phyloP scores from a whole-genome alignment of 768 basidiomycete genomes.

The Mrakia frigida region DNA sequence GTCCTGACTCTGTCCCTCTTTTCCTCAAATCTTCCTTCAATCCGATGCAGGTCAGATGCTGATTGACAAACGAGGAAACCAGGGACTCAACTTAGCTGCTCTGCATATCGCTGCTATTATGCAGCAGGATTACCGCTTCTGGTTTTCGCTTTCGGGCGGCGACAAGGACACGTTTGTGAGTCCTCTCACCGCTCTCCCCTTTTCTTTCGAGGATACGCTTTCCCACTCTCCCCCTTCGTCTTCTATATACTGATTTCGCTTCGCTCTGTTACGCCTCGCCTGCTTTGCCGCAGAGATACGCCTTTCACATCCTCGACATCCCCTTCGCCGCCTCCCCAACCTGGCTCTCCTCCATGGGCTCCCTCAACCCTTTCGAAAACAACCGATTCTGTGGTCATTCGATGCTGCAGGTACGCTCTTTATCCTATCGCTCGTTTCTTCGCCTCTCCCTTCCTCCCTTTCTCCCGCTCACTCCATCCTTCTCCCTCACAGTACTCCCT shows the following conservation, averaged over 20 bases:
- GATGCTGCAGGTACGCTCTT: conserved; percentile 30
- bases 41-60: conserved; percentile 44
- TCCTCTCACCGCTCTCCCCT: not conserved
- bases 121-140: conserved; percentile 45
- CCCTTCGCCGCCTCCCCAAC: conserved; percentile 42
- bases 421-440: not conserved
- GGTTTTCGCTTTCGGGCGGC: conserved; percentile 39
- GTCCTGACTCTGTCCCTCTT: not conserved
- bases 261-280: not conserved
- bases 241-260: not conserved
- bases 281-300: conserved; percentile 40
- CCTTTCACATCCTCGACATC: conserved; percentile 44
- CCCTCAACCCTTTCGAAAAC: conserved; percentile 36
- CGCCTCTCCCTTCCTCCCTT: not conserved
- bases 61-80: conserved; percentile 47
- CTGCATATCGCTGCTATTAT: conserved; percentile 45
- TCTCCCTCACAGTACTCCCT: conserved; percentile 11
- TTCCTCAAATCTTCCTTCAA: not conserved
- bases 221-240: not conserved
- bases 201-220: not conserved
- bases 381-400: conserved; percentile 45
- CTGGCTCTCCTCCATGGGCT: conserved; percentile 44
- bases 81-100: conserved; percentile 47
- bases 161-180: conserved; percentile 47
- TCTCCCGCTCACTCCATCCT: not conserved